Evolutionary conservation across 768 basidiomycete genomes (phyloP).

Genomic region (Phlegmacium glaucopus): DNA sequence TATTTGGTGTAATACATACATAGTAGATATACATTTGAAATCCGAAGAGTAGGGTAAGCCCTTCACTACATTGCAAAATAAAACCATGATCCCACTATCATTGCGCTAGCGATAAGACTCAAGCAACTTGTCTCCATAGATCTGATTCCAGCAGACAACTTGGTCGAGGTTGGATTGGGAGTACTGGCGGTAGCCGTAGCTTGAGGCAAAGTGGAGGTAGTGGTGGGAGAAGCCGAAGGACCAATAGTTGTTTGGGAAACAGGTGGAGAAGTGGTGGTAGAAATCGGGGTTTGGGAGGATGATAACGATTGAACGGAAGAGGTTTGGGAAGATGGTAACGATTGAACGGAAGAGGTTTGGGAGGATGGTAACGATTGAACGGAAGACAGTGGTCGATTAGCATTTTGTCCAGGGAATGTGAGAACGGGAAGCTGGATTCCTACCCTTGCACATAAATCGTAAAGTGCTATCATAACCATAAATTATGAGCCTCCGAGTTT

Average conservation of each 20-base stretch:
- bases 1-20: too few relatives aligned
- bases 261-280: neutral
- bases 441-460: slow-evolving; percentile 12
- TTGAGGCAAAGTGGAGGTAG: neutral
- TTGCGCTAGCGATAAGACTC: neutral
- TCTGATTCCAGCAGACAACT: neutral
- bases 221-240: neutral
- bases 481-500: neutral
- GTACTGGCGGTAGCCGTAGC: neutral
- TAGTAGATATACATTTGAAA: too few relatives aligned
- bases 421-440: slow-evolving; percentile 21
- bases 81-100: neutral
- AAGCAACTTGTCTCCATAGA: neutral
- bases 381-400: slow-evolving; percentile 22
- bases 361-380: neutral
- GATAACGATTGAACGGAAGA: too few relatives aligned
- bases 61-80: neutral
- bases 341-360: too few relatives aligned
- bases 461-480: slow-evolving; percentile 5
- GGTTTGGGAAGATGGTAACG: too few relatives aligned
- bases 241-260: neutral
- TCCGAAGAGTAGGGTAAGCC: neutral
- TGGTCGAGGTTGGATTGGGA: neutral
- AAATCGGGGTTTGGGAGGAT: too few relatives aligned
- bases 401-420: slow-evolving; percentile 31